Conservation (phyloP, 495 filamentous ascomycete genomes). For the Aspergillus sclerotiicarbonarius region DNA sequence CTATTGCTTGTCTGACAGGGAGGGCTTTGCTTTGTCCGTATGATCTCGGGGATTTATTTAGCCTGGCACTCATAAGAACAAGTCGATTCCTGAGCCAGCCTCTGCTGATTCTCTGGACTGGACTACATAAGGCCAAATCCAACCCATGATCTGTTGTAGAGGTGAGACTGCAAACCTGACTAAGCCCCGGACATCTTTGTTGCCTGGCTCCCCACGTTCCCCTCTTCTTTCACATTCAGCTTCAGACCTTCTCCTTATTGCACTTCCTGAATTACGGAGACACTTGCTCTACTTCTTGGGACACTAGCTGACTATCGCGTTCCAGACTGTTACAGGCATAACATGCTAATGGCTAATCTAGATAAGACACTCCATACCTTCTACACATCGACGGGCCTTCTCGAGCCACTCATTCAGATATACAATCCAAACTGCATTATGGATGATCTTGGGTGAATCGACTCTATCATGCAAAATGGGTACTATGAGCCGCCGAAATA, state of each 20-base stretch:
- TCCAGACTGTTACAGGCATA: too few relatives aligned
- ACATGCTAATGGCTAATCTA: background rate
- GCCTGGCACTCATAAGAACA: background rate
- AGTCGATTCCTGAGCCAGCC: background rate
- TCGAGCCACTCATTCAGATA: constrained; percentile 4
- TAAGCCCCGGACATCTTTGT: background rate
- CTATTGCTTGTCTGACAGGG: constrained; percentile 5
- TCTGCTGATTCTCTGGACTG: background rate
- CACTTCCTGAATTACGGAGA: too few relatives aligned
- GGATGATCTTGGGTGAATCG: constrained; percentile 1
- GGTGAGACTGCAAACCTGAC: too few relatives aligned
- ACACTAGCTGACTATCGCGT: too few relatives aligned
- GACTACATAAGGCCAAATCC: too few relatives aligned
- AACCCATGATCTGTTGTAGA: too few relatives aligned
- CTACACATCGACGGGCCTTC: background rate
- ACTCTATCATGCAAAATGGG: constrained; percentile 22
- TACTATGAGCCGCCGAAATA: constrained; percentile 6
- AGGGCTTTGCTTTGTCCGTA: background rate
- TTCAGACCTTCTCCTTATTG: background rate
- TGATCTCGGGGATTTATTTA: background rate
- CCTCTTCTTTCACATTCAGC: background rate
- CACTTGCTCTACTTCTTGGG: too few relatives aligned
- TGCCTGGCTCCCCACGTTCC: background rate
- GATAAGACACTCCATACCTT: too few relatives aligned
- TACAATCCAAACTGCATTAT: background rate